Conservation (phyloP, 73 alveolate species). For the Uronychia binucleata region DNA sequence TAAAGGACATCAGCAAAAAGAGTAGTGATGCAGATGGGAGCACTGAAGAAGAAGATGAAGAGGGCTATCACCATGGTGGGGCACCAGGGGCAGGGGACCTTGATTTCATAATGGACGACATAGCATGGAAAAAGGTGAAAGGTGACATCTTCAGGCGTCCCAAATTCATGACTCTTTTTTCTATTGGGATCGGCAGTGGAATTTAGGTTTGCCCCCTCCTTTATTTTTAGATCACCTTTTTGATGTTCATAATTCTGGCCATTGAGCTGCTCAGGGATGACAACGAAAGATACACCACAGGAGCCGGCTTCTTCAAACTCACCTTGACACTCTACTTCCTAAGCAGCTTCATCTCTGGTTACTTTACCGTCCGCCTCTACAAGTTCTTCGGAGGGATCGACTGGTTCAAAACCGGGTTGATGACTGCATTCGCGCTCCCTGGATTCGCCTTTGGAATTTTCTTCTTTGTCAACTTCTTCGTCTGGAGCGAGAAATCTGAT, state of each 20-base stretch:
- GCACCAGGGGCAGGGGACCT: not conserved
- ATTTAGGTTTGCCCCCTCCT: constrained; percentile 13
- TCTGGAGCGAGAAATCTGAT: constrained; percentile 31
- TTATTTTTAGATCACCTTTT: not conserved
- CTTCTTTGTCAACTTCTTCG: constrained; percentile 14
- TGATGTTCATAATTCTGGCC: not conserved
- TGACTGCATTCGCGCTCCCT: constrained; percentile 21
- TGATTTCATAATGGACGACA: constrained; percentile 16
- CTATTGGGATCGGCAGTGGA: constrained; percentile 37
- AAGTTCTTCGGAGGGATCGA: constrained; percentile 35
- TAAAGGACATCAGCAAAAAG: not conserved
- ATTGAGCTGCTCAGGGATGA: not conserved
- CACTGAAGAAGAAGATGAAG: constrained; percentile 10
- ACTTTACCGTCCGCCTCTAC: constrained; percentile 24
- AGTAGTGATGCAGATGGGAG: not conserved
- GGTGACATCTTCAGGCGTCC: constrained; percentile 51
- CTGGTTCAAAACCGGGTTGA: constrained; percentile 17
- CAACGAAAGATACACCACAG: not conserved
- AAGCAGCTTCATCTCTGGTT: constrained; percentile 14
- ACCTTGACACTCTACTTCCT: constrained; percentile 1
- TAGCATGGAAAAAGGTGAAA: constrained; percentile 51
- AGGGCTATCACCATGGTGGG: not conserved
- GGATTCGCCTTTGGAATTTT: constrained; percentile 6
- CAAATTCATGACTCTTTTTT: not conserved
- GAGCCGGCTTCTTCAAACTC: constrained; percentile 14